Conservation (phyloP, 225 moss, liverwort and hornwort species). For the Lunularia cruciata region DNA sequence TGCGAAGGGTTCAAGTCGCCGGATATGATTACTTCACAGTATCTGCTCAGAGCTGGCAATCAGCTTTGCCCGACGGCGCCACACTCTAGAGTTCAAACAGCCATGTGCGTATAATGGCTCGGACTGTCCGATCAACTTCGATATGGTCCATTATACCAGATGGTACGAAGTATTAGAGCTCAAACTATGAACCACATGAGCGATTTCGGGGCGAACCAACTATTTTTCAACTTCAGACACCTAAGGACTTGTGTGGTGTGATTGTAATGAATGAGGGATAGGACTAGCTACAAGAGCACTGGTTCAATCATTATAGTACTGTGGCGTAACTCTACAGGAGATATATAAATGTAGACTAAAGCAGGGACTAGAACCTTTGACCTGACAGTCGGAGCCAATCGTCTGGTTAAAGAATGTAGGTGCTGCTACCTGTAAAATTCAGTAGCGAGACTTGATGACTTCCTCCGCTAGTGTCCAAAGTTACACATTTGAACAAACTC, state of each 20-base stretch:
- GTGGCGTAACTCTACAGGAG: conserved; percentile 9
- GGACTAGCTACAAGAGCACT: conserved; percentile 27
- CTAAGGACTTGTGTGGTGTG: conserved; percentile 8
- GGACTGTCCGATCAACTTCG: conserved; percentile 5
- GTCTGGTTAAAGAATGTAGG: conserved; percentile 40
- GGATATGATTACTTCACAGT: neutral
- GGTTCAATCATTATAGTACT: conserved; percentile 11
- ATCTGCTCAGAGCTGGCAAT: neutral
- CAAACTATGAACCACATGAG: conserved; percentile 12
- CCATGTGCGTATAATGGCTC: neutral
- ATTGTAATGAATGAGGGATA: conserved; percentile 36
- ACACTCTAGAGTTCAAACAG: conserved; percentile 2
- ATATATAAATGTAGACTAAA: conserved; percentile 24
- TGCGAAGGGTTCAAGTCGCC: neutral
- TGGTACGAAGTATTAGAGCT: neutral
- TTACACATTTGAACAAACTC: conserved; percentile 54
- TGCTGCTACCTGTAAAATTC: conserved; percentile 43
- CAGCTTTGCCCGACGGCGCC: neutral
- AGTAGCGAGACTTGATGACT: conserved; percentile 24
- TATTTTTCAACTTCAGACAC: conserved; percentile 11
- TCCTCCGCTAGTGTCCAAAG: conserved; percentile 40
- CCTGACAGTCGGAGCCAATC: conserved; percentile 46
- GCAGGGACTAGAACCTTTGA: conserved; percentile 31
- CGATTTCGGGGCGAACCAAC: conserved; percentile 12
- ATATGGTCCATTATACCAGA: conserved; percentile 8